Conservation (phyloP, 2,329 filamentous ascomycete genomes). For the Aspergillus tanneri region DNA sequence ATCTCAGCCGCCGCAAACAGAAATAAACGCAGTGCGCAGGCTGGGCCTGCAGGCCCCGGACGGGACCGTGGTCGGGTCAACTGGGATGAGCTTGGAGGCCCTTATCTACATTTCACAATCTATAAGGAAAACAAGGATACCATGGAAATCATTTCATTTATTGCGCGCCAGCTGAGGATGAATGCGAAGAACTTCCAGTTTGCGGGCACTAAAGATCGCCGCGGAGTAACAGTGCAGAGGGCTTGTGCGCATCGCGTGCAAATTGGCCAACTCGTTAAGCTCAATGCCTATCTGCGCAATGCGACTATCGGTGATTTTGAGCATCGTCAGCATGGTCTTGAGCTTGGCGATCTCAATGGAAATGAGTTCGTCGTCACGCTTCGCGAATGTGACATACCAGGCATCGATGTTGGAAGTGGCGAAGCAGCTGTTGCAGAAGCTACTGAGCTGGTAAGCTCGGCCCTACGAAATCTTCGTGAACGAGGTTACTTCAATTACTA, state of each 20-base stretch:
- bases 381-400: constrained; percentile 72
- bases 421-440: constrained; percentile 46
- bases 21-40: constrained; percentile 34
- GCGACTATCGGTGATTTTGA: constrained; percentile 74
- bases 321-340: constrained; percentile 68
- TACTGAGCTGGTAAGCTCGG: constrained; percentile 50
- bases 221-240: constrained; percentile 81
- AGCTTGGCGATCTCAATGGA: constrained; percentile 78
- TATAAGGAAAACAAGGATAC: constrained; percentile 98
- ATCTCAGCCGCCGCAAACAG: constrained; percentile 50
- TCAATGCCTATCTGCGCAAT: constrained; percentile 63
- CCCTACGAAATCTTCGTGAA: constrained; percentile 66
- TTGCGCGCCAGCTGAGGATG: constrained; percentile 71
- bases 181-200: constrained; percentile 70
- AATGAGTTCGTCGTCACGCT: constrained; percentile 94
- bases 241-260: constrained; percentile 66
- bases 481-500: constrained; percentile 97
- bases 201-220: constrained; percentile 86
- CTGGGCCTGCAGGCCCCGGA: constrained; percentile 19
- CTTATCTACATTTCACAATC: constrained; percentile 84
- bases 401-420: constrained; percentile 43
- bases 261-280: constrained; percentile 61
- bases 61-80: constrained; percentile 47
- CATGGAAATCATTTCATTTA: constrained; percentile 80
- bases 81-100: constrained; percentile 69